Percentiles rank a stretch among this genome's conserved stretches.
Conservation (phyloP, 768 basidiomycete species). For the Boletus vinaceobasis region DNA sequence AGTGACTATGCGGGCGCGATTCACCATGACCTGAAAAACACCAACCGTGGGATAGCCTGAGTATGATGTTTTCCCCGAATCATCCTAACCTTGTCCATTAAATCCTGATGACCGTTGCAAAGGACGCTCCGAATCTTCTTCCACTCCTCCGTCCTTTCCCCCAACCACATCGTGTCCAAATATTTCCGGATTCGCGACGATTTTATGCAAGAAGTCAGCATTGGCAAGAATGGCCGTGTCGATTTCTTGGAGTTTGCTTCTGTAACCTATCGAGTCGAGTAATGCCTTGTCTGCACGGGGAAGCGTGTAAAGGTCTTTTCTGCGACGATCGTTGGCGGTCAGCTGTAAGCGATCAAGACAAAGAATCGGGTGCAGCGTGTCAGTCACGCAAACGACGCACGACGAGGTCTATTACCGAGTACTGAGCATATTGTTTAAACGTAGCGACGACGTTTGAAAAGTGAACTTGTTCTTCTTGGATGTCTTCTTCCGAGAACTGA, state of each 20-base stretch:
- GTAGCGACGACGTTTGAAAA: slow-evolving; percentile 74
- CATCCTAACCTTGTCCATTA: slow-evolving; percentile 14
- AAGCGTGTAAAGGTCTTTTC: slow-evolving; percentile 76
- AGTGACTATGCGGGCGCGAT: slow-evolving; percentile 37
- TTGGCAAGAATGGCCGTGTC: slow-evolving; percentile 81
- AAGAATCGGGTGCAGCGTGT: neutral
- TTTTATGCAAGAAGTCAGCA: slow-evolving; percentile 68
- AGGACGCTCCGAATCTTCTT: slow-evolving; percentile 1
- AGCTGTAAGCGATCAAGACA: slow-evolving; percentile 35
- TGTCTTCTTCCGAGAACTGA: slow-evolving; percentile 31
- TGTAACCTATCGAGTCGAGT: slow-evolving; percentile 67
- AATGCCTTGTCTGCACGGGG: slow-evolving; percentile 66
- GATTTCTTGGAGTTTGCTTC: slow-evolving; percentile 71
- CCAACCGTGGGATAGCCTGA: slow-evolving; percentile 5
- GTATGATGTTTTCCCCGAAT: slow-evolving; percentile 21
- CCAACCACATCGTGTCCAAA: slow-evolving; percentile 53
- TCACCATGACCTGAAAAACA: slow-evolving; percentile 21
- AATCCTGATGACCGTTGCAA: neutral
- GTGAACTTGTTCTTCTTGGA: slow-evolving; percentile 61
- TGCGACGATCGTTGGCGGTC: slow-evolving; percentile 57
- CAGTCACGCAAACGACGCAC: neutral
- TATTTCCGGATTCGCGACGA: slow-evolving; percentile 78
- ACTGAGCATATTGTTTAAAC: slow-evolving; percentile 71
- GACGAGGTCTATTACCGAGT: slow-evolving; percentile 42
- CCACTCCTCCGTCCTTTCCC: slow-evolving; percentile 17